phyloP scores from a whole-genome alignment of 768 basidiomycete genomes.

The Boletus pseudopeckii region DNA sequence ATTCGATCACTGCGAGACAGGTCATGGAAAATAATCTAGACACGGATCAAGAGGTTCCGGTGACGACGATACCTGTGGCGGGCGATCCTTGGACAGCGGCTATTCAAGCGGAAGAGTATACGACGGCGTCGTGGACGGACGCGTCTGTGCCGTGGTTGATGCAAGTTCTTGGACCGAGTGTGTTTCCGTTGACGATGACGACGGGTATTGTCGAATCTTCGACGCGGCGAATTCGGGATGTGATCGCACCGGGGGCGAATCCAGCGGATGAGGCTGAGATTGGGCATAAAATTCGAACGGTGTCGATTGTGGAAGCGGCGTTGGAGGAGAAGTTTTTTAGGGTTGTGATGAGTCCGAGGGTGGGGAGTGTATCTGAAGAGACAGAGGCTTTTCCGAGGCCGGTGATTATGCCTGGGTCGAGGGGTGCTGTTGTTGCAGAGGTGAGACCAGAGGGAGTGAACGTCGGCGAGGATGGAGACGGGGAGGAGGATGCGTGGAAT shows the following conservation, averaged over 20 bases:
- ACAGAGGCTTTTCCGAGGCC: conserved; percentile 36
- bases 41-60: conserved; percentile 9
- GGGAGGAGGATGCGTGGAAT: conserved; percentile 36
- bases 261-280: background rate
- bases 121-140: conserved; percentile 31
- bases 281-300: background rate
- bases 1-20: conserved; percentile 27
- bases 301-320: conserved; percentile 39
- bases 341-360: conserved; percentile 56
- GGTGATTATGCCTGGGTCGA: conserved; percentile 29
- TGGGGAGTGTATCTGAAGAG: conserved; percentile 27
- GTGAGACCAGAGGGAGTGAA: background rate
- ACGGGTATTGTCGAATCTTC: conserved; percentile 64
- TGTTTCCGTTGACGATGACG: conserved; percentile 55
- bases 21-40: conserved; percentile 33
- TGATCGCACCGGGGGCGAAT: conserved; percentile 35
- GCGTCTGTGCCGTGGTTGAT: conserved; percentile 30
- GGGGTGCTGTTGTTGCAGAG: conserved; percentile 20
- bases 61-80: conserved; percentile 15
- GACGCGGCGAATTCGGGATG: conserved; percentile 51
- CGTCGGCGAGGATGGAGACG: background rate
- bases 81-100: conserved; percentile 30
- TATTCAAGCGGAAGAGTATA: conserved; percentile 19
- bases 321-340: conserved; percentile 41
- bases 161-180: conserved; percentile 50